These are phyloP conservation scores for Cytospora piceicola DNA, from an alignment of 2,329 filamentous ascomycete genomes.

Conservation along the genomic window DNA sequence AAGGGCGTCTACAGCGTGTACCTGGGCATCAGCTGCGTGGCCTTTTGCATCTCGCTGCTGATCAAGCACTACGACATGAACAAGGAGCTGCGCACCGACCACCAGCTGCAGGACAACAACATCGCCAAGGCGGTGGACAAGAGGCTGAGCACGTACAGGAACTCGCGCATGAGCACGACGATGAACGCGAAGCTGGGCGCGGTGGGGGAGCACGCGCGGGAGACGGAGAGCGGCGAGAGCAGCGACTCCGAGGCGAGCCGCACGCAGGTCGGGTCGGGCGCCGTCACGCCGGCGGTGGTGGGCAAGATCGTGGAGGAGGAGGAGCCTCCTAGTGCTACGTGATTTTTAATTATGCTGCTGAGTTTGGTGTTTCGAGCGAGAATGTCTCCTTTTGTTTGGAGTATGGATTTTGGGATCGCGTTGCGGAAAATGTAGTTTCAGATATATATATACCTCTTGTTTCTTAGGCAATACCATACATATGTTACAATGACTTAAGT, in stretches of 20 bases:
- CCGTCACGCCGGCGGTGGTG: neutral
- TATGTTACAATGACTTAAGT: no score
- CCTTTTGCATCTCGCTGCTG: slow-evolving; percentile 54
- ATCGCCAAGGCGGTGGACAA: slow-evolving; percentile 24
- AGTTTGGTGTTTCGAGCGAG: neutral
- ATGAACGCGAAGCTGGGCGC: neutral
- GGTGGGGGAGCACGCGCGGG: neutral
- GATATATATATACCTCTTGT: neutral
- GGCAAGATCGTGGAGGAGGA: neutral
- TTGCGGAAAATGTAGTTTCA: neutral
- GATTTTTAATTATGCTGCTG: neutral
- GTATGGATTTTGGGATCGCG: neutral
- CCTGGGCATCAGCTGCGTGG: slow-evolving; percentile 53
- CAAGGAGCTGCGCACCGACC: slow-evolving; percentile 51
- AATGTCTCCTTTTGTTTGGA: neutral
- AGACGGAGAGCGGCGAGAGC: neutral
- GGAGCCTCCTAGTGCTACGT: neutral
- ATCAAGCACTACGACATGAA: slow-evolving; percentile 56
- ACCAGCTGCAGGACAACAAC: slow-evolving; percentile 46
- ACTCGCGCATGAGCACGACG: slow-evolving; percentile 17
- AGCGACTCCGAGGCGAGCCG: neutral
- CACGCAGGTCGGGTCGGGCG: neutral
- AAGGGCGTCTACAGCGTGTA: slow-evolving; percentile 58
- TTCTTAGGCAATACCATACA: neutral
- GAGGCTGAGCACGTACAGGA: slow-evolving; percentile 19